Conservation (phyloP, 805 yeast genomes). For the Ogataea zsoltii region DNA sequence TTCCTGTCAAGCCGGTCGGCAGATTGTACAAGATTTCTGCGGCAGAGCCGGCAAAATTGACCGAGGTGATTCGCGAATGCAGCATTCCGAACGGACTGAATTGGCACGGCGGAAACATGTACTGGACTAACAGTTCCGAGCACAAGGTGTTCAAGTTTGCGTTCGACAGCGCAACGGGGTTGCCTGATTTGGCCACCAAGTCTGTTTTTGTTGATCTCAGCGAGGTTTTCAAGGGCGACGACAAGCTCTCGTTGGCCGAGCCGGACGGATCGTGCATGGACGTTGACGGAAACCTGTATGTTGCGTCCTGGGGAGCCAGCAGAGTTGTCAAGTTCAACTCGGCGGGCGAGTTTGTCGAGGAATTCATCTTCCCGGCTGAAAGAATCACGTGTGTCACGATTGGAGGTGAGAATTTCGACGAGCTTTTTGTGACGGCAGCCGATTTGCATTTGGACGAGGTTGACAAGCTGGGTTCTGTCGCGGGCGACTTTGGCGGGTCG, state of each 20-base stretch:
- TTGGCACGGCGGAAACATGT: constrained; percentile 48
- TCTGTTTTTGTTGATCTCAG: constrained; percentile 39
- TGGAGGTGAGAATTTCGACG: constrained; percentile 60
- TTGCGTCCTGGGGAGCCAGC: constrained; percentile 66
- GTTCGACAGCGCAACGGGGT: constrained; percentile 35
- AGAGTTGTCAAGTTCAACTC: constrained; percentile 54
- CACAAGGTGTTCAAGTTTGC: constrained; percentile 49
- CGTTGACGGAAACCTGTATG: constrained; percentile 52
- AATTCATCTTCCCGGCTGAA: constrained; percentile 55
- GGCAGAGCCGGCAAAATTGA: constrained; percentile 27
- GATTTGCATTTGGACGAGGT: constrained; percentile 46
- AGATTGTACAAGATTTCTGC: constrained; percentile 45
- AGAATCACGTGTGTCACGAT: constrained; percentile 67
- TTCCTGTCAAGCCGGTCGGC: constrained; percentile 50
- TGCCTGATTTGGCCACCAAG: constrained; percentile 36
- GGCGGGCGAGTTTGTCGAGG: constrained; percentile 51
- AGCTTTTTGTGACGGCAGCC: constrained; percentile 69
- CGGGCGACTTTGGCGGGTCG: constrained; percentile 58
- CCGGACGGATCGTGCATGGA: constrained; percentile 83
- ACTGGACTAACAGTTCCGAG: constrained; percentile 54
- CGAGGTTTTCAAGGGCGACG: constrained; percentile 12
- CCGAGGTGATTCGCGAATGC: constrained; percentile 39
- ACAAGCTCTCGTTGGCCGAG: constrained; percentile 44
- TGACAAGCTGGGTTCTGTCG: constrained; percentile 29
- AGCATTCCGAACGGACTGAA: constrained; percentile 73